phyloP scores from a whole-genome alignment of 2,329 filamentous ascomycete genomes.

The Botrytis elliptica region DNA sequence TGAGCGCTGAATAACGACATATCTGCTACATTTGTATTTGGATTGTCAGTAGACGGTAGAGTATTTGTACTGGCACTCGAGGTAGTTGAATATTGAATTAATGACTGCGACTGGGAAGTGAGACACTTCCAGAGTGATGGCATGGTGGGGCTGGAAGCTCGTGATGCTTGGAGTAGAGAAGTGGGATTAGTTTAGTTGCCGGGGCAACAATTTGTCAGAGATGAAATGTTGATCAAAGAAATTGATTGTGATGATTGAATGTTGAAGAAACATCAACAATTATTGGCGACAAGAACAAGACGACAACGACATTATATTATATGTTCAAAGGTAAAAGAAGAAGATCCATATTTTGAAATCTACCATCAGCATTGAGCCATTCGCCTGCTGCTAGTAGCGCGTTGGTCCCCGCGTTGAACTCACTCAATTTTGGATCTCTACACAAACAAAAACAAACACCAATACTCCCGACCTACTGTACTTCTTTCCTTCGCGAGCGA shows the following conservation, averaged over 20 bases:
- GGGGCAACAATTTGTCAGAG: neutral
- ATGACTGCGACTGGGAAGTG: neutral
- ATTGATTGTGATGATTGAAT: neutral
- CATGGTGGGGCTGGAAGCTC: constrained; percentile 20
- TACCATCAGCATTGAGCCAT: neutral
- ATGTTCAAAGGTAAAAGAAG: neutral
- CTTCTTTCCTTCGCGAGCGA: neutral
- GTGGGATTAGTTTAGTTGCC: constrained; percentile 13
- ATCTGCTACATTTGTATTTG: constrained; percentile 28
- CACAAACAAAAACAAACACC: constrained; percentile 6
- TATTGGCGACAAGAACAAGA: neutral
- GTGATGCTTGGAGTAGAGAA: neutral
- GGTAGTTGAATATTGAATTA: neutral
- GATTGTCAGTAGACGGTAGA: neutral
- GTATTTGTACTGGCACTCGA: neutral
- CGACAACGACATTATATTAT: neutral
- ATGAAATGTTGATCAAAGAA: constrained; percentile 9
- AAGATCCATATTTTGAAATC: neutral
- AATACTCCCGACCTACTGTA: neutral
- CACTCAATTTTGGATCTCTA: neutral
- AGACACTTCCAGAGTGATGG: constrained; percentile 10
- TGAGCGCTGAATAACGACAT: constrained; percentile 57
- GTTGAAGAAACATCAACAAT: constrained; percentile 8
- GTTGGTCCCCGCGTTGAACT: neutral
- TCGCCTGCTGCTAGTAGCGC: neutral